Evolutionary conservation across 1,284 basidiomycete genomes (phyloP), one percentile per base, ranked within the genome.

Genomic region (Papiliotrema nemorosa): DNA sequence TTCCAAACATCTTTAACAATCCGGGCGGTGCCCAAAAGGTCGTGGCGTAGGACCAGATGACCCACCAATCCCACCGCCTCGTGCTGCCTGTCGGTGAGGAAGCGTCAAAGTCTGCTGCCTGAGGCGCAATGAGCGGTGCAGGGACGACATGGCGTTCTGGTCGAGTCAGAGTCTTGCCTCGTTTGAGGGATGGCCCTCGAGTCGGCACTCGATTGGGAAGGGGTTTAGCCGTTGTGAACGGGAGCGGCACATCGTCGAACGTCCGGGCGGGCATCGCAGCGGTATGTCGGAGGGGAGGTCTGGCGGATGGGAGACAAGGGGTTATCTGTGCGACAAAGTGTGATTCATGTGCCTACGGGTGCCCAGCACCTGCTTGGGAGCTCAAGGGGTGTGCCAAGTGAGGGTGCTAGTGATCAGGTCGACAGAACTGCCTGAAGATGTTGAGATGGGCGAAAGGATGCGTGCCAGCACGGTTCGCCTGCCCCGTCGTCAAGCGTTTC

Each of bases 101-200:
- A 7, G 7, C 9, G 6, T 31, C 50, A 61, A 9, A 77, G 64
- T n/a, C 79, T 60, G 50, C 79, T 68, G 35, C 79, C 25, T 80
- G 77, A 2, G 86, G 84, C 52, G 90, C 93, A 67, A 99, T 93
- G 64, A 99, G 84, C 1, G 96, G 94, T 13, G 88, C 86, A 35
- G 91, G 88, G 10, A 90, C 90, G 52, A 97, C 88, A 70, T 88
- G 83, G 52, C 94, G 85, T 78, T 98, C 94, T 62, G 94, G 96
- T 49, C 91, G 82, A 47, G 90, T 97, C 60, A 99, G 84, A 2
- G 94, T 98, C 79, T 96, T 97, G 67, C 87, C 88, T 54, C 92
- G 82, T 25, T 67, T 72, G 22, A 77, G 66, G 7, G 68, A 65
- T 2, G 56, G 49, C 16, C 59, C 59, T 3, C 54, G 56, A 13